phyloP scores from a whole-genome alignment of 441 rosid species.

The Bruguiera hainesii region DNA sequence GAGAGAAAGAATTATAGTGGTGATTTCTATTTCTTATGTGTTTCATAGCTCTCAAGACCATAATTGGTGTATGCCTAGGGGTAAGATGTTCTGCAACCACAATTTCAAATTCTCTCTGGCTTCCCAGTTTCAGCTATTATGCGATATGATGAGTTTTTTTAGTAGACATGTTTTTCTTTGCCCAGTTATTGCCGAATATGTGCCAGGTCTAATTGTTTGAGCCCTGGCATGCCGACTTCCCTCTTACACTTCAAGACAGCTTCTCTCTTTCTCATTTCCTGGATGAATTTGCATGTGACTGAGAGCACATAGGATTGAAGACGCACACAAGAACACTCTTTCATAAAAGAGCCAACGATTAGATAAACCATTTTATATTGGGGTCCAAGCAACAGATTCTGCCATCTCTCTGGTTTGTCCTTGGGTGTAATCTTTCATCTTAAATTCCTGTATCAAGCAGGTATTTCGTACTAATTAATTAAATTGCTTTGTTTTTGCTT shows the following conservation, averaged over 20 bases:
- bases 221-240: too few relatives aligned
- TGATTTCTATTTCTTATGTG: conserved; percentile 39
- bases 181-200: too few relatives aligned
- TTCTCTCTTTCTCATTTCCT: too few relatives aligned
- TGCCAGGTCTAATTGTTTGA: too few relatives aligned
- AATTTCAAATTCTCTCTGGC: too few relatives aligned
- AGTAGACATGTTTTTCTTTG: neutral
- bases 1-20: conserved; percentile 12
- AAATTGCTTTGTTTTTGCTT: neutral
- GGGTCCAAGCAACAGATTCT: conserved; percentile 49
- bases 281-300: too few relatives aligned
- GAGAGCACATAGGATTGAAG: too few relatives aligned
- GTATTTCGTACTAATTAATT: neutral
- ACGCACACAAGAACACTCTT: too few relatives aligned
- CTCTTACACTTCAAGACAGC: too few relatives aligned
- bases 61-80: too few relatives aligned
- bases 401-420: conserved; percentile 49
- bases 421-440: neutral
- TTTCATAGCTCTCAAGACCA: neutral
- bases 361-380: conserved; percentile 40
- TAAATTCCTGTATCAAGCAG: neutral
- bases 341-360: neutral
- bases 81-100: too few relatives aligned
- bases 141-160: neutral
- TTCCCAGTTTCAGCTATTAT: too few relatives aligned